Evolutionary conservation across 225 moss, liverwort and hornwort genomes (phyloP).

Genomic region (Bryoerythrophyllum caledonicum): DNA sequence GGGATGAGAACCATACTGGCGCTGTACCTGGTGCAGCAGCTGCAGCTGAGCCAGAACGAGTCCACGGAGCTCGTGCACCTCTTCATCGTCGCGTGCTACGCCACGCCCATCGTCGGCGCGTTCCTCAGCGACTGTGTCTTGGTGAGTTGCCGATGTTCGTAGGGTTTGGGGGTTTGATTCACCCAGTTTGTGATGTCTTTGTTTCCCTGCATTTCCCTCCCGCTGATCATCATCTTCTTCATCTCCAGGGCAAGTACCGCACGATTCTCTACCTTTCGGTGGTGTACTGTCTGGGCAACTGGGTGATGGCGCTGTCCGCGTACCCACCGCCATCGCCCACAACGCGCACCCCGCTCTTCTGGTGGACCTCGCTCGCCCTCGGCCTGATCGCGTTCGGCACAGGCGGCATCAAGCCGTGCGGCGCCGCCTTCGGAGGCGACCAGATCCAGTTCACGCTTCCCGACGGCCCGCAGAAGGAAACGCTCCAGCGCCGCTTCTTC

Average conservation of each 20-base stretch:
- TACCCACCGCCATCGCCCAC: slow-evolving; percentile 53
- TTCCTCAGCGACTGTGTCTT: slow-evolving; percentile 79
- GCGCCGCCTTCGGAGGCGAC: slow-evolving; percentile 92
- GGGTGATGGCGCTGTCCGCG: slow-evolving; percentile 73
- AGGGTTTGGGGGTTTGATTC: too few species aligned
- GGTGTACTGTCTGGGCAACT: slow-evolving; percentile 80
- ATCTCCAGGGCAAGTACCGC: slow-evolving; percentile 81
- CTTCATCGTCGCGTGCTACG: slow-evolving; percentile 88
- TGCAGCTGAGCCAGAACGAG: slow-evolving; percentile 71
- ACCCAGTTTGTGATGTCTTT: too few species aligned
- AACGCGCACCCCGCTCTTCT: slow-evolving; percentile 47
- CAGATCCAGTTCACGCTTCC: slow-evolving; percentile 76
- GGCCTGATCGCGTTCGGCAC: slow-evolving; percentile 79
- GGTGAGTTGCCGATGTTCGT: slow-evolving; percentile 29
- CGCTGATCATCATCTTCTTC: background rate
- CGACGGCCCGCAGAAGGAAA: slow-evolving; percentile 72
- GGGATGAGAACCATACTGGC: slow-evolving; percentile 94
- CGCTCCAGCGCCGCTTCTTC: slow-evolving; percentile 79
- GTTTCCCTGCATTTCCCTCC: too few species aligned
- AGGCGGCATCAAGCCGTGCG: slow-evolving; percentile 96
- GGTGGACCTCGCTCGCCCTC: slow-evolving; percentile 69
- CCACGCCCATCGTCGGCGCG: slow-evolving; percentile 79
- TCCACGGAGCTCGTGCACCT: slow-evolving; percentile 87
- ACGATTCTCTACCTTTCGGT: slow-evolving; percentile 85
- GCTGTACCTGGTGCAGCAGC: slow-evolving; percentile 65